A percentile compares a stretch with the other conserved stretches of the same genome.
Conservation (phyloP, 2,329 filamentous ascomycete species). For the Macroventuria anomochaeta region DNA sequence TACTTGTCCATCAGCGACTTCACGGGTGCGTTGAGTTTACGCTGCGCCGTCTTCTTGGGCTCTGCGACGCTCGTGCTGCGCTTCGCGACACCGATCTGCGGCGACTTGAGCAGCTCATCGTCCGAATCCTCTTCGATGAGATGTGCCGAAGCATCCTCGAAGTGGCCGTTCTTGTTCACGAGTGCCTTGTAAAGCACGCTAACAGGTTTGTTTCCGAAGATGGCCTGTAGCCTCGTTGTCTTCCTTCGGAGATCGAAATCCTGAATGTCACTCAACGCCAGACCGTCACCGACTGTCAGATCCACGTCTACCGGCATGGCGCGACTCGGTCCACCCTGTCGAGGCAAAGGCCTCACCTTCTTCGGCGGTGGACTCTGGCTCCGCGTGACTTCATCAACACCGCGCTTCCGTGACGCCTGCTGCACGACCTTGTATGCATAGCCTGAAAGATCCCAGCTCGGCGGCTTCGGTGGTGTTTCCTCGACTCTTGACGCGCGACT, state of each 20-base stretch:
- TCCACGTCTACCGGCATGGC: conserved; percentile 45
- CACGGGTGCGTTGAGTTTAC: conserved; percentile 61
- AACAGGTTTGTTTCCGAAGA: conserved; percentile 58
- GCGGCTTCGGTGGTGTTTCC: conserved; percentile 45
- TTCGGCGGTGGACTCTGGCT: conserved; percentile 29
- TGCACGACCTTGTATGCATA: conserved; percentile 31
- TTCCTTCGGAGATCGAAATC: conserved; percentile 59
- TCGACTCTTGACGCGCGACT: conserved; percentile 34
- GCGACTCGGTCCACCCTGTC: conserved; percentile 43
- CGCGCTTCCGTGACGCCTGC: conserved; percentile 36
- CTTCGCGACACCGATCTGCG: conserved; percentile 31
- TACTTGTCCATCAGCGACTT: conserved; percentile 66
- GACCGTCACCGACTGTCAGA: conserved; percentile 25
- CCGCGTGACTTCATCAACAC: conserved; percentile 23
- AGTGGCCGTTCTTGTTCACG: conserved; percentile 57
- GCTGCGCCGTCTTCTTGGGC: conserved; percentile 59
- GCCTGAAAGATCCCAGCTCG: conserved; percentile 34
- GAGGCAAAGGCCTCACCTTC: conserved; percentile 31
- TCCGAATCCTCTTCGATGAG: conserved; percentile 34
- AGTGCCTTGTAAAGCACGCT: conserved; percentile 59
- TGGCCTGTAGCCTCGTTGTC: conserved; percentile 58
- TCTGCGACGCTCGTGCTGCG: conserved; percentile 20
- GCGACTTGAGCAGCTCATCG: conserved; percentile 45
- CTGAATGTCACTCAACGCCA: conserved; percentile 38
- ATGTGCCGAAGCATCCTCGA: conserved; percentile 57